Conservation (phyloP, 1,284 basidiomycete genomes). For the Cryptococcus amylolentus region DNA sequence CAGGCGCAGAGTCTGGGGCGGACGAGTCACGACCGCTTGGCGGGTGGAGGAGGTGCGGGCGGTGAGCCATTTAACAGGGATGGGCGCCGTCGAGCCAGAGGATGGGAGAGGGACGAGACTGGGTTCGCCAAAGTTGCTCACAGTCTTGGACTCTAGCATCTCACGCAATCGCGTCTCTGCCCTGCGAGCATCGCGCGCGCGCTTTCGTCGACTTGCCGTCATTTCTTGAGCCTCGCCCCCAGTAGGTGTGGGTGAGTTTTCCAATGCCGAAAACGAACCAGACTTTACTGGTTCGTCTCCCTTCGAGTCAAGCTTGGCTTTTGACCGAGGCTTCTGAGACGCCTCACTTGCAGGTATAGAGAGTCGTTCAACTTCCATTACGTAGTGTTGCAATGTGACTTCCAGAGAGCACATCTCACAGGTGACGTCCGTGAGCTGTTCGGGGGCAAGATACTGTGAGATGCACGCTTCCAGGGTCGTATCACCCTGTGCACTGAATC, state of each 20-base stretch:
- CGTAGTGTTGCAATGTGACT: conserved; percentile 42
- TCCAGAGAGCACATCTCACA: conserved; percentile 52
- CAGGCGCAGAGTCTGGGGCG: conserved; percentile 74
- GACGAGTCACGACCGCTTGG: conserved; percentile 53
- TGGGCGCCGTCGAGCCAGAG: conserved; percentile 6
- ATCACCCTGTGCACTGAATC: conserved; percentile 32
- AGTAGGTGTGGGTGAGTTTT: neutral
- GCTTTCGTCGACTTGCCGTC: conserved; percentile 62
- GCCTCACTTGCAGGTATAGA: conserved; percentile 11
- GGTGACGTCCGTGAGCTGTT: conserved; percentile 50
- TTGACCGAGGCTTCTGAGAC: neutral
- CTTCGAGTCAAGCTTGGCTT: conserved; percentile 1
- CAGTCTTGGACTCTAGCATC: conserved; percentile 58
- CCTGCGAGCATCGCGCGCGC: conserved; percentile 64
- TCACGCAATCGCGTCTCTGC: conserved; percentile 60
- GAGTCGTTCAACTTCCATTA: conserved; percentile 39
- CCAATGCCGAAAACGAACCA: conserved; percentile 13
- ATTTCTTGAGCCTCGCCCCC: conserved; percentile 20
- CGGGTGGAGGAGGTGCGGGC: conserved; percentile 35
- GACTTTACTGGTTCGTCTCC: conserved; percentile 17
- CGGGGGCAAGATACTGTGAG: conserved; percentile 50
- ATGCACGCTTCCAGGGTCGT: conserved; percentile 50
- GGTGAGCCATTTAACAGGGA: conserved; percentile 40
- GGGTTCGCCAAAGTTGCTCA: conserved; percentile 24
- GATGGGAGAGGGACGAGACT: conserved; percentile 9